Percentiles rank a stretch among this genome's conserved stretches.
phyloP scores from a whole-genome alignment of 139 green algal species.

The Auxenochlorella protothecoides region DNA sequence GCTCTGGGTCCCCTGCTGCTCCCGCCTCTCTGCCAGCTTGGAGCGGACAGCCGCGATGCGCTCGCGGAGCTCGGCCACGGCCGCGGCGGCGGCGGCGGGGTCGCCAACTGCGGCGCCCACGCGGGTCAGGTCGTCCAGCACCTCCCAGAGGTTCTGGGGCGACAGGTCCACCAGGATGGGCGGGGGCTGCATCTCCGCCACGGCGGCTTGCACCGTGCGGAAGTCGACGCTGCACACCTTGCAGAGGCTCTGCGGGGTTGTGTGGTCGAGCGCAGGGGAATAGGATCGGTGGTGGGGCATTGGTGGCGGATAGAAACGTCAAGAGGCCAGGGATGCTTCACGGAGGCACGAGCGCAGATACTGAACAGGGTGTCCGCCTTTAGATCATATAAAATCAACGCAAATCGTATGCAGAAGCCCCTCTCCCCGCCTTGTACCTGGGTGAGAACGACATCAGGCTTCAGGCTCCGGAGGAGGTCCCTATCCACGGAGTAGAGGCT shows the following conservation, averaged over 20 bases:
- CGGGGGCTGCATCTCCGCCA: conserved; percentile 10
- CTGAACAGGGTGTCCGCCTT: no score
- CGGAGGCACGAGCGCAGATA: not conserved
- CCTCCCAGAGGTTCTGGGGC: conserved; percentile 42
- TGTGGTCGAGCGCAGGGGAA: no score
- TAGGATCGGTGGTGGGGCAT: no score
- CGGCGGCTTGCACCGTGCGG: conserved; percentile 35
- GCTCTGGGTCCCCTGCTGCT: not conserved
- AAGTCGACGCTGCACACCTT: conserved; percentile 52
- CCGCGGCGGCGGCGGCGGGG: not conserved
- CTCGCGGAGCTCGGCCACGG: not conserved
- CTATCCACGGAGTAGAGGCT: conserved; percentile 48
- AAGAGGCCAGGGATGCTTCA: not conserved
- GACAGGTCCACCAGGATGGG: conserved; percentile 52
- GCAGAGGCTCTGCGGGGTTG: conserved; percentile 34
- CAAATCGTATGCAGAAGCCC: no score
- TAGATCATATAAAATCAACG: no score
- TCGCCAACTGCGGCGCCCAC: conserved; percentile 29
- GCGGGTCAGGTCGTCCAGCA: conserved; percentile 30
- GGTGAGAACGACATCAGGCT: conserved; percentile 57
- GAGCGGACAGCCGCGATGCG: not conserved
- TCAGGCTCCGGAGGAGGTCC: conserved; percentile 21
- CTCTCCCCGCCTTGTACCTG: conserved; percentile 14
- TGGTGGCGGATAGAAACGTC: no score
- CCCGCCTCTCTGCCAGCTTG: not conserved